A percentile compares a stretch with the other conserved stretches of the same genome.
phyloP scores from a whole-genome alignment of 768 basidiomycete species.

The Agaricus subrufescens region DNA sequence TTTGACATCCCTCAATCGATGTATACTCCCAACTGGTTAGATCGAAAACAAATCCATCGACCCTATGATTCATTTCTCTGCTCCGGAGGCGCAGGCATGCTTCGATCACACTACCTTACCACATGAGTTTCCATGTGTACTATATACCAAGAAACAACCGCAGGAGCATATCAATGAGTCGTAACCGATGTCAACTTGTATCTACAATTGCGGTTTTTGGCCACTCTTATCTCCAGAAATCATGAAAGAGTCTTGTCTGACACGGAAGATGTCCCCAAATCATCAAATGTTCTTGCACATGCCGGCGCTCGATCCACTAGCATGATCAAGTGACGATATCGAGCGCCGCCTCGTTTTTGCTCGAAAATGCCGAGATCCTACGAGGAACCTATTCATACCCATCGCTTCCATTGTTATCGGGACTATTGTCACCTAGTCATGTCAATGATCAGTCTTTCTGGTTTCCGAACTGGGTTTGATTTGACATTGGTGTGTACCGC shows the following conservation, averaged over 20 bases:
- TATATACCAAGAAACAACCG: too few relatives aligned
- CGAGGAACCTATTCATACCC: background rate
- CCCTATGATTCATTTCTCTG: background rate
- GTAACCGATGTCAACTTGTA: background rate
- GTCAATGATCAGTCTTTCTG: background rate
- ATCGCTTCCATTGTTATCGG: constrained; percentile 4
- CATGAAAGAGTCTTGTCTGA: background rate
- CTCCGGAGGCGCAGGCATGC: background rate
- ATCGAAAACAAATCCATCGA: too few relatives aligned
- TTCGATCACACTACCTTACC: background rate
- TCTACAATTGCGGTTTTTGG: background rate
- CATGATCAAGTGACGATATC: background rate
- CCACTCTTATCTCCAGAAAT: constrained; percentile 6
- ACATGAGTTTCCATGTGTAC: background rate
- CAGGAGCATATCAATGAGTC: background rate
- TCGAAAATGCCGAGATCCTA: background rate
- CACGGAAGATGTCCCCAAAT: background rate
- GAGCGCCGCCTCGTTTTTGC: too few relatives aligned
- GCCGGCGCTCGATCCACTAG: background rate
- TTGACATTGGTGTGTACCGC: background rate
- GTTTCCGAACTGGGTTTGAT: background rate
- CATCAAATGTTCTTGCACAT: background rate
- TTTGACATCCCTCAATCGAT: too few relatives aligned
- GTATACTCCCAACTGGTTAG: too few relatives aligned
- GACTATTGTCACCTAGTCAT: background rate